Base-by-base conservation (phyloP, 306 rosid species). In the Citrullus colocynthis region DNA sequence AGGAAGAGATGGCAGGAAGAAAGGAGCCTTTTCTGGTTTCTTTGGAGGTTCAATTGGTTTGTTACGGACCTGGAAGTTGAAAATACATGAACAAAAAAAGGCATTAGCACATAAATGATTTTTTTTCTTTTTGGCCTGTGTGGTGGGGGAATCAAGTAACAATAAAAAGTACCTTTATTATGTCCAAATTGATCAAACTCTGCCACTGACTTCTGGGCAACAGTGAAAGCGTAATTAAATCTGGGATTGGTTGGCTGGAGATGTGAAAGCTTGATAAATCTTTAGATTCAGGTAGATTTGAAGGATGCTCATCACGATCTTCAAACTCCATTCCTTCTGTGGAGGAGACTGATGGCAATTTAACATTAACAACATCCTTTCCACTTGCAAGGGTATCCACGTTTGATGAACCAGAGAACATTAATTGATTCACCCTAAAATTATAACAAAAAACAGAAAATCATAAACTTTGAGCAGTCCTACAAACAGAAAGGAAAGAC, bases 191-290 rank as follows among this genome's bases (percentile, higher is more conserved):
- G 84, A 95, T 89, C 85, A 95, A 85, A 88, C 96, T 89, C 83
- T 90, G 97, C 99, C 99, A 92, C 85, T 89, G 99, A 81, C 97
- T 90, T 88, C 85, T 95, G 13, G 99, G 99, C 80, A 92, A 84
- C 79, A 93, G 74, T 21, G 97, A 92, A 52, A 95, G 93, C 51
- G 97, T 95, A 69, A 95, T 90, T 39, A 95, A 85, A 76, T 88
- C 91, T 1, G 96, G 97, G 48, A 95, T 95, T 86, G 92, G 98
- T 83, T 86, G 86, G 65, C 84, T 88, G 71, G 70, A 85, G 64
- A 49, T 56, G 28, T 62, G 63, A 78, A 86, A 85, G 69, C 61
- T 79, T 32, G 76, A 70, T 73, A 83, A 37, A 57, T 67, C 85
- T 76, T 85, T 83, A 13, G 87, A 79, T 85, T 79, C 85, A 55